Evolutionary conservation across 2,329 filamentous ascomycete genomes (phyloP), one percentile per base, ranked within the genome.

Genomic region (Reticulascus tulasneorum): DNA sequence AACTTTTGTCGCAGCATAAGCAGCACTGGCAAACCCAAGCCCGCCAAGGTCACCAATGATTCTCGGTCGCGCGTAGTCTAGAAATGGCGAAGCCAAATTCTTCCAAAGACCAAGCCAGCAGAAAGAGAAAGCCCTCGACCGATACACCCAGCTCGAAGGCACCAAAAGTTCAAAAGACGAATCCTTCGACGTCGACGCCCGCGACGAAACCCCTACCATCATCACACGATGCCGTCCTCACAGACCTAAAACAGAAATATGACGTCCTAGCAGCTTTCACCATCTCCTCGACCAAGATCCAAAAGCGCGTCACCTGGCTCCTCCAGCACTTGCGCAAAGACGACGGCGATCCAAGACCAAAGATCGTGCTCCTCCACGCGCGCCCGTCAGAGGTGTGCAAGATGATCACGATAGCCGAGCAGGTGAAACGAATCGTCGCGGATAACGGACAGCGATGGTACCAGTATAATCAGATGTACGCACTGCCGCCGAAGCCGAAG

Each of bases 391-490:
- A 77, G 4, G 69, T 75, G 2, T 69, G 68, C 57, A 89, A 88
- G 57, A 65, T 86, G 49, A 75, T 86, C 48, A 82, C 75, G 5
- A 72, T 87, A 29, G 70, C 71, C 28, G 84, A 88, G 57, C 79
- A 84, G 23, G 71, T 69, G 37, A 82, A 83, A 55, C 41, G 44
- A 18, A 63, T 77, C 29, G 58, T 84, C 34, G 60, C 51, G 21
- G 32, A 29, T 15, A 22, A 26, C 10, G 29, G 23, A 6, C 66
- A 35, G 9, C 33, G 26, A 10, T 78, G 71, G 67, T 75, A 62
- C 40, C 76, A 77, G 53, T 79, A 77, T 55, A 79, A 79, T 42
- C 63, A 71, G 35, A 57, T 79, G 10, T 75, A 73, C 48, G 67
- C 74, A 42, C 59, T 69, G 13, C 61, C 62, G 18, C 45, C 56